A percentile compares a stretch with the other conserved stretches of the same genome.
Conservation (phyloP, 1,139 yeast species). For the Saccharomyces uvarum region DNA sequence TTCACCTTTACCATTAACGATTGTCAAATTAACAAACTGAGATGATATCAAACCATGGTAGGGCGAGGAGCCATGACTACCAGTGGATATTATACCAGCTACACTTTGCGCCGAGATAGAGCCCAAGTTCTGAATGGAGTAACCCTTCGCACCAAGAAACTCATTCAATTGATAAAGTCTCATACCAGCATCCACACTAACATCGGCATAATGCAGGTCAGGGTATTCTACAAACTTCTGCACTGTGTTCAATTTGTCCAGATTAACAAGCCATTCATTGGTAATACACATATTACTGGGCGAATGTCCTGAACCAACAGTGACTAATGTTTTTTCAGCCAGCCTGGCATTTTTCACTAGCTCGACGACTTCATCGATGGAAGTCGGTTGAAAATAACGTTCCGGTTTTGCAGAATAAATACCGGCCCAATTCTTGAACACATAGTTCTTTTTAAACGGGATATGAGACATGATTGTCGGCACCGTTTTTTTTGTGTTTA, state of each 20-base stretch:
- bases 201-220: constrained; percentile 68
- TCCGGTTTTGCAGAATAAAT: constrained; percentile 74
- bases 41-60: constrained; percentile 86
- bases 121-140: constrained; percentile 86
- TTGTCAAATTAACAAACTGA: constrained; percentile 69
- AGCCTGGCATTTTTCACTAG: constrained; percentile 60
- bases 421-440: constrained; percentile 77
- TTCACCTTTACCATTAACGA: constrained; percentile 69
- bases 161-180: constrained; percentile 73
- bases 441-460: constrained; percentile 17
- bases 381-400: constrained; percentile 67
- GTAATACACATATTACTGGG: constrained; percentile 91
- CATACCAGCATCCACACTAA: constrained; percentile 88
- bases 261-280: constrained; percentile 76
- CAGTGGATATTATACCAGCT: constrained; percentile 92
- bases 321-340: constrained; percentile 60
- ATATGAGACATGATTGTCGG: not conserved
- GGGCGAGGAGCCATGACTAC: constrained; percentile 93
- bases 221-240: constrained; percentile 37
- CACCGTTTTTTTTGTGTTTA: not conserved
- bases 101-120: constrained; percentile 90
- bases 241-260: constrained; percentile 64
- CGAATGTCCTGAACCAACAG: constrained; percentile 92
- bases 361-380: constrained; percentile 52
- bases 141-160: constrained; percentile 50